Percentiles rank a stretch among this genome's conserved stretches.
These are phyloP conservation scores for Aspergillus sp. DNA, from an alignment of 2,329 filamentous ascomycete genomes.

Conservation along the genomic window DNA sequence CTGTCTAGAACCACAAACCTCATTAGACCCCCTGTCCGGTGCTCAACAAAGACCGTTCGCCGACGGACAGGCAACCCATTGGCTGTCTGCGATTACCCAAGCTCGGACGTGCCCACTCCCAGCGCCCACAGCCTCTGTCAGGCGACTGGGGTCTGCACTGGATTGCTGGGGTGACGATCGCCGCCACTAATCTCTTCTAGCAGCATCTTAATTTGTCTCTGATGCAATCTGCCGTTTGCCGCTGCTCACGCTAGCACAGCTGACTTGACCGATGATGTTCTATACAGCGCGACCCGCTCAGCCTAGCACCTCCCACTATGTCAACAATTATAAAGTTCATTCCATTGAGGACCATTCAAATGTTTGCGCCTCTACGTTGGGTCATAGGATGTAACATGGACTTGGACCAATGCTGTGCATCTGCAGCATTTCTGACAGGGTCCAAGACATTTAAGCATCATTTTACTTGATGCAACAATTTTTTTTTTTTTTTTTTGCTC, in stretches of 20 bases:
- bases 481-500: neutral
- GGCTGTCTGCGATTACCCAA: constrained; percentile 25
- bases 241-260: constrained; percentile 32
- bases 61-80: constrained; percentile 19
- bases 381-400: constrained; percentile 30
- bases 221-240: constrained; percentile 33
- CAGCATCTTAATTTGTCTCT: constrained; percentile 35
- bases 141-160: constrained; percentile 37
- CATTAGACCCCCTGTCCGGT: constrained; percentile 17
- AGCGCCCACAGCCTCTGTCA: constrained; percentile 29
- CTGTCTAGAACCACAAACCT: constrained; percentile 19
- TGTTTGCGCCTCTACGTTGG: constrained; percentile 26
- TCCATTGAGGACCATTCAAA: constrained; percentile 22
- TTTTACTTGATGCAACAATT: constrained; percentile 25
- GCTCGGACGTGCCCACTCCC: constrained; percentile 16
- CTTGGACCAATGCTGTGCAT: constrained; percentile 29
- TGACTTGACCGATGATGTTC: constrained; percentile 27
- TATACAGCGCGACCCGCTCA: constrained; percentile 22
- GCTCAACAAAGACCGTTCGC: constrained; percentile 17
- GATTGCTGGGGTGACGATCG: constrained; percentile 31
- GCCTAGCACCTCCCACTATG: constrained; percentile 14
- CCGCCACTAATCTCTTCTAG: constrained; percentile 33
- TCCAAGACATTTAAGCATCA: constrained; percentile 15
- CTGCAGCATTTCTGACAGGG: constrained; percentile 21
- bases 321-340: constrained; percentile 17